Evolutionary conservation across 495 filamentous ascomycete species (phyloP).

Genomic region (Aspergillus nidulans): DNA sequence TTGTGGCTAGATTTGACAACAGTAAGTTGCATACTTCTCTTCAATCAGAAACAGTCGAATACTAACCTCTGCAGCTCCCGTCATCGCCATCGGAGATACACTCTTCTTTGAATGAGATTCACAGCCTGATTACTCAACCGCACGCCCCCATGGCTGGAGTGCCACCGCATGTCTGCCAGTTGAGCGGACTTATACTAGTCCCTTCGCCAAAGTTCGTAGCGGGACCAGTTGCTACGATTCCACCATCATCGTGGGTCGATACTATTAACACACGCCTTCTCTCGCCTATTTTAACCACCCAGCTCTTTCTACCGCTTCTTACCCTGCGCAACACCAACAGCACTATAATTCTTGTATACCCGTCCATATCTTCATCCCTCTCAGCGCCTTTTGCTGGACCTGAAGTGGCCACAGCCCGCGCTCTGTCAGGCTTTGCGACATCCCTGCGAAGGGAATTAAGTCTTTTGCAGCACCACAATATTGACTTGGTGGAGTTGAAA

Average conservation of each 20-base stretch:
- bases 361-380: slow-evolving; percentile 77
- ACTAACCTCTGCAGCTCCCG: slow-evolving; percentile 41
- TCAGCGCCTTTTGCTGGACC: slow-evolving; percentile 78
- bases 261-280: slow-evolving; percentile 88
- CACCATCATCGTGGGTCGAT: slow-evolving; percentile 78
- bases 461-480: slow-evolving; percentile 42
- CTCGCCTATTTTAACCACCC: slow-evolving; percentile 79
- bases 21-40: slow-evolving; percentile 18
- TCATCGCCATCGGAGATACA: slow-evolving; percentile 52
- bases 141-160: slow-evolving; percentile 68
- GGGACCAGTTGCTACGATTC: slow-evolving; percentile 75
- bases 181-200: slow-evolving; percentile 75
- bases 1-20: slow-evolving; percentile 76
- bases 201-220: slow-evolving; percentile 57
- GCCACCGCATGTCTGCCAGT: slow-evolving; percentile 65
- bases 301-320: slow-evolving; percentile 80
- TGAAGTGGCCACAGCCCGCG: slow-evolving; percentile 73
- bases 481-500: slow-evolving; percentile 77
- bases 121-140: slow-evolving; percentile 60
- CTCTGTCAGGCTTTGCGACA: slow-evolving; percentile 72
- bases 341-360: slow-evolving; percentile 75
- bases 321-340: slow-evolving; percentile 46
- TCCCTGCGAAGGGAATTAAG: slow-evolving; percentile 72
- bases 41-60: neutral
- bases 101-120: slow-evolving; percentile 49